Evolutionary conservation across 768 basidiomycete species (phyloP).

Genomic region (Termitomyces sp.): DNA sequence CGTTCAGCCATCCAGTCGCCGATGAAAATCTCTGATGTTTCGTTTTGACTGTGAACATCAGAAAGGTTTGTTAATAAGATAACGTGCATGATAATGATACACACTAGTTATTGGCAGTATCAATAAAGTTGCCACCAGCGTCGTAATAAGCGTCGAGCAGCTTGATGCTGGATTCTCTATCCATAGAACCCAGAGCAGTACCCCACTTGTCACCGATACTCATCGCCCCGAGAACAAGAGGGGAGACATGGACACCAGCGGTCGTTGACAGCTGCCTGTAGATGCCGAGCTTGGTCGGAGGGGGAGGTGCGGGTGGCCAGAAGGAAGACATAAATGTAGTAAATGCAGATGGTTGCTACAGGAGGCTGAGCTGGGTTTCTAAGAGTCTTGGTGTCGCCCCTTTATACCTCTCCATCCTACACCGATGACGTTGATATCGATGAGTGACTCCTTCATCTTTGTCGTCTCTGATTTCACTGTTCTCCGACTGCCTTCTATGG

Average conservation of each 20-base stretch:
- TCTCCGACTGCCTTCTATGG: too few relatives aligned
- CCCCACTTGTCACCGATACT: slow-evolving; percentile 39
- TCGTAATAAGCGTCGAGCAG: slow-evolving; percentile 38
- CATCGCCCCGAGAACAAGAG: slow-evolving; percentile 45
- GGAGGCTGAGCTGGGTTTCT: too few relatives aligned
- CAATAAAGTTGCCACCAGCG: slow-evolving; percentile 40
- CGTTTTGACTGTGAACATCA: slow-evolving; percentile 28
- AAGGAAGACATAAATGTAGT: too few relatives aligned
- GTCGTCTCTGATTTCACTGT: too few relatives aligned
- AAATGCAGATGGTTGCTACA: too few relatives aligned
- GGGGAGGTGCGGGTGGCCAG: slow-evolving; percentile 15
- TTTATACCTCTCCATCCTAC: too few relatives aligned
- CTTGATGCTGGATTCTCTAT: slow-evolving; percentile 34
- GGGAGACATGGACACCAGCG: slow-evolving; percentile 47
- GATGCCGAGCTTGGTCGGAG: slow-evolving; percentile 29
- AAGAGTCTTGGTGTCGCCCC: too few relatives aligned
- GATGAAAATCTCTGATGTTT: slow-evolving; percentile 38
- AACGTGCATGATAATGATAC: neutral
- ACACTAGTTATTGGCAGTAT: slow-evolving; percentile 37
- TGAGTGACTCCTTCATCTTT: too few relatives aligned
- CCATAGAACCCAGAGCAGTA: slow-evolving; percentile 26
- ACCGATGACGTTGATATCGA: too few relatives aligned
- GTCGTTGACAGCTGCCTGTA: slow-evolving; percentile 37
- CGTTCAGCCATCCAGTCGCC: slow-evolving; percentile 45
- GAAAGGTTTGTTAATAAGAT: neutral